Percentiles rank a stretch among this genome's conserved stretches.
phyloP scores from a whole-genome alignment of 1,284 basidiomycete species.

The Sanghuangporus baumii region DNA sequence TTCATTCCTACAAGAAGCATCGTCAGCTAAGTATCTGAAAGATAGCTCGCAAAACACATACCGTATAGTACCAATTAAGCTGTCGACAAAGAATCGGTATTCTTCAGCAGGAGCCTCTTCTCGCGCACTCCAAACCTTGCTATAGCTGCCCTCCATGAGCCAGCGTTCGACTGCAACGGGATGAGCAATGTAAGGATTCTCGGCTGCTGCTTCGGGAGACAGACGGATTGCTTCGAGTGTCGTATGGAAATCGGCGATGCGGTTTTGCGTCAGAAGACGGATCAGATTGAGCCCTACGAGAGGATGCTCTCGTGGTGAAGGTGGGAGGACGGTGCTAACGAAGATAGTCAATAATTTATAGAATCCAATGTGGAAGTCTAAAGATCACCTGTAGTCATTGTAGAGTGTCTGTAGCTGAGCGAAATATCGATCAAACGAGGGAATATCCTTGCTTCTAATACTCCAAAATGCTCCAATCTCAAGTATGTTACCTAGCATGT shows the following conservation, averaged over 20 bases:
- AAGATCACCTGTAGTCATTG: constrained; percentile 68
- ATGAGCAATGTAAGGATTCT: constrained; percentile 78
- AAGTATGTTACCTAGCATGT: constrained; percentile 75
- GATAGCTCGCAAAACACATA: constrained; percentile 28
- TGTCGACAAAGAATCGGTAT: constrained; percentile 87
- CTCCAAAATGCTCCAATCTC: constrained; percentile 95
- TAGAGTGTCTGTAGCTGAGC: constrained; percentile 92
- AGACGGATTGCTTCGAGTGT: constrained; percentile 92
- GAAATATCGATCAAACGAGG: constrained; percentile 94
- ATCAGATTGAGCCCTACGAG: constrained; percentile 93
- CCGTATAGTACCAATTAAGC: constrained; percentile 91
- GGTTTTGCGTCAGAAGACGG: constrained; percentile 90
- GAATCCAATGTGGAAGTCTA: background rate
- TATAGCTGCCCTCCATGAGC: constrained; percentile 99
- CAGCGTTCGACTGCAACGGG: constrained; percentile 91
- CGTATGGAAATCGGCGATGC: constrained; percentile 98
- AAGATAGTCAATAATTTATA: background rate
- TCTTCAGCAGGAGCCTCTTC: constrained; percentile 84
- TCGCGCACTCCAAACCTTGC: constrained; percentile 95
- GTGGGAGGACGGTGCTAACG: constrained; percentile 65
- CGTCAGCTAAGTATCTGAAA: background rate
- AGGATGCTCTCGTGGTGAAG: constrained; percentile 82
- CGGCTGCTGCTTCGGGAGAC: constrained; percentile 62
- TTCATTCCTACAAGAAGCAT: constrained; percentile 60
- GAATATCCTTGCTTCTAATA: constrained; percentile 81